A percentile compares a stretch with the other conserved stretches of the same genome.
phyloP scores from a whole-genome alignment of 306 rosid genomes.

The Pyrus bretschneideri region DNA sequence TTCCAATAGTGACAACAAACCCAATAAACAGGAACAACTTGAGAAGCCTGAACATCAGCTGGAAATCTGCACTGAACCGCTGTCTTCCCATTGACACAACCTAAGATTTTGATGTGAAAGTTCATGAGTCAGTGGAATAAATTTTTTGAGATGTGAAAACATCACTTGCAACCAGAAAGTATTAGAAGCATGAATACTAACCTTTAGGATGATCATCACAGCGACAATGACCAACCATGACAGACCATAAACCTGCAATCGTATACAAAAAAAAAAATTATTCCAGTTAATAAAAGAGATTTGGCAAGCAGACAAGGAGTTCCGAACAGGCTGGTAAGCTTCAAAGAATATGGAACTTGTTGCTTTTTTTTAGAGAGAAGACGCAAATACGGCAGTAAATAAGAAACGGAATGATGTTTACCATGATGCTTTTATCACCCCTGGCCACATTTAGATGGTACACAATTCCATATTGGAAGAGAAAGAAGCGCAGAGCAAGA shows the following conservation, averaged over 20 bases:
- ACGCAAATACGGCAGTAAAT: slow-evolving; percentile 11
- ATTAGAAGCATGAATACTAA: slow-evolving; percentile 21
- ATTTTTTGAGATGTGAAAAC: slow-evolving; percentile 5
- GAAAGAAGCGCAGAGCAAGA: slow-evolving; percentile 71
- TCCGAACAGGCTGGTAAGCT: background rate
- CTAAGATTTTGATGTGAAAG: slow-evolving; percentile 42
- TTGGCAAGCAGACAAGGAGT: background rate
- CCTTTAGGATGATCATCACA: slow-evolving; percentile 81
- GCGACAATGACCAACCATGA: slow-evolving; percentile 95
- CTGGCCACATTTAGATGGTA: slow-evolving; percentile 73
- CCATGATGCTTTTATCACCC: slow-evolving; percentile 67
- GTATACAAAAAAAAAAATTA: background rate
- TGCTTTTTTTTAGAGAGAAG: slow-evolving; percentile 14
- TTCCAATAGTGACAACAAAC: slow-evolving; percentile 37
- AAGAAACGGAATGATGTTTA: slow-evolving; percentile 19
- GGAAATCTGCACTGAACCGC: slow-evolving; percentile 91
- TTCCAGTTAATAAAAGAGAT: background rate
- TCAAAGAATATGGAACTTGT: slow-evolving; percentile 1
- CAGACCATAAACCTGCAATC: slow-evolving; percentile 74
- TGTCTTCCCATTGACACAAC: slow-evolving; percentile 86
- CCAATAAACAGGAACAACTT: slow-evolving; percentile 76
- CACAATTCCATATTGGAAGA: slow-evolving; percentile 89
- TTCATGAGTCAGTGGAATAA: slow-evolving; percentile 14
- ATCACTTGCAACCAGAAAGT: slow-evolving; percentile 8
- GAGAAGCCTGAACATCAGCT: slow-evolving; percentile 91